Percentiles rank a stretch among this genome's conserved stretches.
These are phyloP conservation scores for Pelargonium nanum DNA, from an alignment of 345 rosid genomes.

Conservation along the genomic window DNA sequence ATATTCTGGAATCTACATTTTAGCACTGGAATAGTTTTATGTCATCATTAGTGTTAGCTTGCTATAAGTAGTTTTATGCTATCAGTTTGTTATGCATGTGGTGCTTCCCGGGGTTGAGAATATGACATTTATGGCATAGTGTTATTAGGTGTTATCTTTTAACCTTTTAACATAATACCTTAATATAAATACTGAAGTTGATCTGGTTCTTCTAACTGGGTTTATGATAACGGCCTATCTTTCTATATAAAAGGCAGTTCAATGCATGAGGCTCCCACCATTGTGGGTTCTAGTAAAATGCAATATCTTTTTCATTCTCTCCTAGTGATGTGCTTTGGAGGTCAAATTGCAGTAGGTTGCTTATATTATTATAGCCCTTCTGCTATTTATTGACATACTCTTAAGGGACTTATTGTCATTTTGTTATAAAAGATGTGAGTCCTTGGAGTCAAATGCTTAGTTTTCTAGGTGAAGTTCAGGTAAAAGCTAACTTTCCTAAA, in stretches of 20 bases:
- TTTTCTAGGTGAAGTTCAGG: neutral
- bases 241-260: no score
- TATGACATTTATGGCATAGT: conserved; percentile 10
- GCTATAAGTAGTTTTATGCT: conserved; percentile 8
- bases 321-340: neutral
- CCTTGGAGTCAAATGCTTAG: neutral
- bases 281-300: neutral
- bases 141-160: neutral
- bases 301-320: neutral
- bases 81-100: conserved; percentile 16
- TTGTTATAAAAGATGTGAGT: neutral
- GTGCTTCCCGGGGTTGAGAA: conserved; percentile 8
- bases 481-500: neutral
- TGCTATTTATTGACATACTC: neutral
- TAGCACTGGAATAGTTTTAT: conserved; percentile 19
- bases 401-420: neutral
- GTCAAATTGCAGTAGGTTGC: neutral
- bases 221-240: no score
- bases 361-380: neutral
- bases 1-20: conserved; percentile 18
- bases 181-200: neutral
- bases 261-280: neutral
- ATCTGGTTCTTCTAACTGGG: neutral
- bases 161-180: neutral
- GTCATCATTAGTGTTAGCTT: conserved; percentile 7